phyloP scores from a whole-genome alignment of 2,329 filamentous ascomycete species.

The Purpureocillium lavendulum region DNA sequence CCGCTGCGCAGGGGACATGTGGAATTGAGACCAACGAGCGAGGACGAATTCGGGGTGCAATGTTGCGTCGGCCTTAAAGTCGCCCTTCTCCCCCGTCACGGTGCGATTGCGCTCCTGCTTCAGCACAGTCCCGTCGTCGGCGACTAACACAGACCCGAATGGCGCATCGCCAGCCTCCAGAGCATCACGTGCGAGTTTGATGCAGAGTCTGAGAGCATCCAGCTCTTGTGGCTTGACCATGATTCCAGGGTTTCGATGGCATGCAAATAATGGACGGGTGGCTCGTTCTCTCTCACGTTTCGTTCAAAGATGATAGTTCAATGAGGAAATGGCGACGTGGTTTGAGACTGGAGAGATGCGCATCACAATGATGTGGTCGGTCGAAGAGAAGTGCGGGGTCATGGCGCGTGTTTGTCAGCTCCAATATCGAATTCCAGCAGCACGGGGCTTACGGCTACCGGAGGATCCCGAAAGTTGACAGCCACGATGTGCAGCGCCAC shows the following conservation, averaged over 20 bases:
- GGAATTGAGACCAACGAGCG: slow-evolving; percentile 26
- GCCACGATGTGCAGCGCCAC: no score
- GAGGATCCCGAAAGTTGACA: no score
- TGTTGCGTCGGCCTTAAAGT: slow-evolving; percentile 19
- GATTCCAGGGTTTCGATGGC: not conserved
- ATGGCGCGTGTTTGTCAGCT: no score
- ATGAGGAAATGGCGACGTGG: no score
- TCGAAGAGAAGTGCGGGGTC: no score
- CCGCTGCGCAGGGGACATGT: slow-evolving; percentile 27
- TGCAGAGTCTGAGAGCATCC: slow-evolving; percentile 6
- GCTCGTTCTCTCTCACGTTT: no score
- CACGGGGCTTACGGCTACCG: no score
- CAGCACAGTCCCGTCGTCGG: slow-evolving; percentile 14
- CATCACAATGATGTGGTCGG: no score
- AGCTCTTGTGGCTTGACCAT: not conserved
- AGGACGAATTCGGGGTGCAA: slow-evolving; percentile 27
- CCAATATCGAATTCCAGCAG: no score
- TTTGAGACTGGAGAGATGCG: no score
- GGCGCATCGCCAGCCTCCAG: slow-evolving; percentile 25
- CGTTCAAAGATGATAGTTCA: no score
- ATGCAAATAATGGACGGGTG: no score
- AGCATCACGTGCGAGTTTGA: slow-evolving; percentile 26
- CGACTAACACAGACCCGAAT: slow-evolving; percentile 27
- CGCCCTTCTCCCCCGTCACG: slow-evolving; percentile 16
- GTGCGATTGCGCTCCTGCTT: slow-evolving; percentile 25